These are phyloP conservation scores for Cyclotella distinguenda DNA, from an alignment of 108 stramenopile genomes.

Conservation along the genomic window DNA sequence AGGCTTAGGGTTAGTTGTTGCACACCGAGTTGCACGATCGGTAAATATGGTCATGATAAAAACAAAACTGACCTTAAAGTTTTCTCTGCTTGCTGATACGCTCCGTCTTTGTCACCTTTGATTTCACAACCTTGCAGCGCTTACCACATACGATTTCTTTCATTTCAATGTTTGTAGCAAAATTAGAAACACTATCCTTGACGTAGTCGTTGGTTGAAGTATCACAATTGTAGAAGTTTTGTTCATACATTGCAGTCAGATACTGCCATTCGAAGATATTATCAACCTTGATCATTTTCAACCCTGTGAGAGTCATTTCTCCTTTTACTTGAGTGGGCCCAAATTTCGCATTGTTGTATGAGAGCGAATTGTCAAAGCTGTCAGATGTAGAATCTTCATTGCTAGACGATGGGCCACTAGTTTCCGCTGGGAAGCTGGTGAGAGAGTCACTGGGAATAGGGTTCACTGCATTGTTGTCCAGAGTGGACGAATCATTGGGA, in stretches of 20 bases:
- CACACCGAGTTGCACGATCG: no score
- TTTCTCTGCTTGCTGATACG: constrained; percentile 21
- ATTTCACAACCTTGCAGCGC: constrained; percentile 29
- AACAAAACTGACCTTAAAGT: no score
- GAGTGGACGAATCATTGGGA: no score
- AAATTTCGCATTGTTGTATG: constrained; percentile 8
- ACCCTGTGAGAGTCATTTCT: constrained; percentile 30
- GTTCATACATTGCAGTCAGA: constrained; percentile 24
- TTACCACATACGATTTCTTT: constrained; percentile 15
- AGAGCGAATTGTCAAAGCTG: neutral
- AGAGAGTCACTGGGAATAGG: neutral
- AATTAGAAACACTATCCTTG: constrained; percentile 10
- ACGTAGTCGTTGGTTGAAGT: constrained; percentile 9
- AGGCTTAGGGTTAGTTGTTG: no score
- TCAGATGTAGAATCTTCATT: neutral
- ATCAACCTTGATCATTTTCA: constrained; percentile 13
- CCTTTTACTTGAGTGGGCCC: constrained; percentile 21
- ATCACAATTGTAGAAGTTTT: constrained; percentile 23
- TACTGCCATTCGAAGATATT: constrained; percentile 27
- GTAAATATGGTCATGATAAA: no score
- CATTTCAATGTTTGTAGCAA: constrained; percentile 20
- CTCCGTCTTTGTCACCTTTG: constrained; percentile 21
- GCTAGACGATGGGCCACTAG: neutral
- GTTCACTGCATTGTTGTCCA: no score
- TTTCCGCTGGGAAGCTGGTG: neutral